Conservation (phyloP, 2,329 filamentous ascomycete genomes). For the Nothomitra cinnamomea region DNA sequence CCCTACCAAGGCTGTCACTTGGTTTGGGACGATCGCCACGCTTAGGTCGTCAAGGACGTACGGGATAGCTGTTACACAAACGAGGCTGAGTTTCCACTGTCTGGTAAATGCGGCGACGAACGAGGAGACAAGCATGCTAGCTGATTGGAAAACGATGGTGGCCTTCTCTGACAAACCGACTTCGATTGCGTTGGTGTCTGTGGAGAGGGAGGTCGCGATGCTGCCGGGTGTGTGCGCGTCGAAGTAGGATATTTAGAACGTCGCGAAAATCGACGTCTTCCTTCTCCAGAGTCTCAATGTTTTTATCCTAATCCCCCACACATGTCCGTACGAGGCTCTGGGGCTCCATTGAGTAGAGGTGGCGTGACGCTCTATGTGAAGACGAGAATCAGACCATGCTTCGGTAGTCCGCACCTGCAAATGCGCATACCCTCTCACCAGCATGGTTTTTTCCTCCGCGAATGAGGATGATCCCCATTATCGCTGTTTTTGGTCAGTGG, state of each 20-base stretch:
- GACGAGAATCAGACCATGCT: not conserved
- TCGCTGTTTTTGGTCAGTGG: not conserved
- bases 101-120: constrained; percentile 52
- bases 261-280: not conserved
- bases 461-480: too few relatives aligned
- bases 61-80: constrained; percentile 22
- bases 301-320: not conserved
- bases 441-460: too few relatives aligned
- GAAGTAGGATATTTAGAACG: not conserved
- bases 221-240: not conserved
- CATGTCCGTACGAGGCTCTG: not conserved
- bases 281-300: not conserved
- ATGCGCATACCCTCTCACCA: too few relatives aligned
- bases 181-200: not conserved
- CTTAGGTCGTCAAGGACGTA: not conserved
- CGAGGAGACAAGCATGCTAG: constrained; percentile 33
- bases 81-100: constrained; percentile 40
- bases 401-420: not conserved
- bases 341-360: not conserved
- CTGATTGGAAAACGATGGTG: not conserved
- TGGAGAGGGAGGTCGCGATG: not conserved
- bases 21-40: not conserved
- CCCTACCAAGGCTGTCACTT: not conserved
- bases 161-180: not conserved
- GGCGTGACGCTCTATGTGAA: not conserved